Conservation (phyloP, 2,329 filamentous ascomycete genomes). For the Gliomastix tumulicola region DNA sequence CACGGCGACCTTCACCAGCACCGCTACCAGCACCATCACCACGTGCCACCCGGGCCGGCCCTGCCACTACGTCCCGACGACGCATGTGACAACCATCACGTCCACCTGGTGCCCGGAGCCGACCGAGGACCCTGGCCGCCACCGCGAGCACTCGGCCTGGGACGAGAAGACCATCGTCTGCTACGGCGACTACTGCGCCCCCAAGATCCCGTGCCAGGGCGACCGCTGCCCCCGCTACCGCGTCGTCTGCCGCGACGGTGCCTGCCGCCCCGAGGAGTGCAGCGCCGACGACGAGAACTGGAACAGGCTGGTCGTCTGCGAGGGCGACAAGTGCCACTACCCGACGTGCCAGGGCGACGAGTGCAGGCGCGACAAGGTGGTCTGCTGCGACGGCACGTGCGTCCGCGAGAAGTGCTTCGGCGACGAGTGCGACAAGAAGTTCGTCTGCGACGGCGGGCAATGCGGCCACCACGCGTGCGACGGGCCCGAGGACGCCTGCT, state of each 20-base stretch:
- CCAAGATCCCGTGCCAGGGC: constrained; percentile 14
- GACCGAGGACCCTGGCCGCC: constrained; percentile 6
- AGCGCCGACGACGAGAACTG: constrained; percentile 2
- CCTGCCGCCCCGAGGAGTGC: constrained; percentile 7
- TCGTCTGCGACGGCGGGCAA: constrained; percentile 20
- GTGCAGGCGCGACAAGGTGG: constrained; percentile 18
- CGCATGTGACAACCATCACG: constrained; percentile 13
- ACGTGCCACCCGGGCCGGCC: constrained; percentile 13
- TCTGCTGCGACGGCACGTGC: constrained; percentile 26
- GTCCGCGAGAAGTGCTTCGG: constrained; percentile 16
- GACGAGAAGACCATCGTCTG: constrained; percentile 15
- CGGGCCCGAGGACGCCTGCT: constrained; percentile 20
- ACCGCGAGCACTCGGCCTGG: not conserved
- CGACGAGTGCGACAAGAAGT: constrained; percentile 18
- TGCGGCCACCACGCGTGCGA: constrained; percentile 20
- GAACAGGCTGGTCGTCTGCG: constrained; percentile 8
- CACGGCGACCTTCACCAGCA: constrained; percentile 18
- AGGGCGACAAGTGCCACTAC: constrained; percentile 8
- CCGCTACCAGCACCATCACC: constrained; percentile 18
- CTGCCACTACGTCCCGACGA: constrained; percentile 15
- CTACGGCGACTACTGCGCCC: constrained; percentile 11
- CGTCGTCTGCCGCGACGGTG: constrained; percentile 7
- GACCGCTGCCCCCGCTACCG: constrained; percentile 7
- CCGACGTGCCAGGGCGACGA: constrained; percentile 6
- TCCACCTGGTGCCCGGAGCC: constrained; percentile 11